Conservation (phyloP, 2,329 filamentous ascomycete species). For the Akanthomyces muscarius region DNA sequence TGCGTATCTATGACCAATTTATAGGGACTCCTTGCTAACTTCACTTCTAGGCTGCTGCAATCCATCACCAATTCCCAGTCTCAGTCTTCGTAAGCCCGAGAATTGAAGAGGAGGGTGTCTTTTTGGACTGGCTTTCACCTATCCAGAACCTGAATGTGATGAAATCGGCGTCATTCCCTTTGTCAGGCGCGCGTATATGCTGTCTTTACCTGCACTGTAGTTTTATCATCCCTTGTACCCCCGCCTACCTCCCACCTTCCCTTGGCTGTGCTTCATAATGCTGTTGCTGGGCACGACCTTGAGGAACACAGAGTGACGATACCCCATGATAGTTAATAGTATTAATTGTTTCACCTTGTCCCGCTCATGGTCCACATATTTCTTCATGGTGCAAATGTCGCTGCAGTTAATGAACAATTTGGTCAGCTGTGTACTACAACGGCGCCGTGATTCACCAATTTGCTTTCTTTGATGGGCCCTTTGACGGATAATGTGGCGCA, state of each 20-base stretch:
- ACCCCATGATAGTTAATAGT: conserved; percentile 15
- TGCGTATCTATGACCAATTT: conserved; percentile 23
- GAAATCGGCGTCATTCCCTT: not conserved
- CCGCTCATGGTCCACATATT: not conserved
- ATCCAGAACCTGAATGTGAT: not conserved
- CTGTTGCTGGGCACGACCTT: conserved; percentile 7
- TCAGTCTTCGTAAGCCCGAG: conserved; percentile 3
- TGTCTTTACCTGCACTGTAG: conserved; percentile 11
- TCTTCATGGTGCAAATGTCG: too few relatives aligned
- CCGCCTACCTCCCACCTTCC: not conserved
- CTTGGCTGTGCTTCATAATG: not conserved
- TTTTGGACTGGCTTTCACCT: not conserved
- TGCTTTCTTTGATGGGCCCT: too few relatives aligned
- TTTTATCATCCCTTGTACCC: not conserved
- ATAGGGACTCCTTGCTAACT: not conserved
- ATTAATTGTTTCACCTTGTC: conserved; percentile 4
- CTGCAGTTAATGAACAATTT: not conserved
- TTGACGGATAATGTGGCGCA: too few relatives aligned
- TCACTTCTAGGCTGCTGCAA: conserved; percentile 19
- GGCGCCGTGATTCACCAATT: too few relatives aligned
- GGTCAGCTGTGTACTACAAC: too few relatives aligned
- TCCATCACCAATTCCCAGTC: conserved; percentile 21
- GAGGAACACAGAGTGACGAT: conserved; percentile 14
- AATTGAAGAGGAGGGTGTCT: not conserved
- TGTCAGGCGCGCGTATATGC: not conserved